Conservation (phyloP, 805 yeast genomes). For the Brettanomyces naardenensis region DNA sequence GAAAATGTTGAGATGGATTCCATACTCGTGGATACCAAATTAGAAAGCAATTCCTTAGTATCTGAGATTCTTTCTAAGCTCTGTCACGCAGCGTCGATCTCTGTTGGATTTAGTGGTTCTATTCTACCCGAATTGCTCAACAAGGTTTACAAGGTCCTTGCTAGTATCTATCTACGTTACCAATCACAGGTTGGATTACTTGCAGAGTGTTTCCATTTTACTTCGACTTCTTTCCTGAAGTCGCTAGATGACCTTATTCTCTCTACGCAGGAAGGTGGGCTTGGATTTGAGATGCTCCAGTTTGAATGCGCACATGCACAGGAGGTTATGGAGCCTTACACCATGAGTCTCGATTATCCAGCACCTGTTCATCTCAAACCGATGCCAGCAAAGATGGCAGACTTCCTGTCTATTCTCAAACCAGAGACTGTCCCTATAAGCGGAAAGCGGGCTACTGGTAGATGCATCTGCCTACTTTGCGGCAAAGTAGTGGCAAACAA, state of each 20-base stretch:
- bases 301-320: neutral
- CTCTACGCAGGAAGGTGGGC: slow-evolving; percentile 25
- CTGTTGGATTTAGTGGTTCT: neutral
- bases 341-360: slow-evolving; percentile 17
- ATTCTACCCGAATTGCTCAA: neutral
- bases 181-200: neutral
- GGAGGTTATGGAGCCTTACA: neutral
- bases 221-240: no score
- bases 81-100: neutral
- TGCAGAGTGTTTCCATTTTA: slow-evolving; percentile 6
- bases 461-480: slow-evolving; percentile 19
- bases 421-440: slow-evolving; percentile 17
- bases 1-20: slow-evolving; percentile 17
- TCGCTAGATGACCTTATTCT: slow-evolving; percentile 3
- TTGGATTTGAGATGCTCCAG: slow-evolving; percentile 22
- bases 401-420: slow-evolving; percentile 39
- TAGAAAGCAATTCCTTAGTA: slow-evolving; percentile 4
- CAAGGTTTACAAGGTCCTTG: neutral
- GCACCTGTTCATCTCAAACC: slow-evolving; percentile 18
- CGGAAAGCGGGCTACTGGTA: slow-evolving; percentile 8
- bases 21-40: slow-evolving; percentile 9
- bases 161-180: neutral
- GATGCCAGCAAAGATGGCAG: slow-evolving; percentile 27
- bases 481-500: slow-evolving; percentile 13
- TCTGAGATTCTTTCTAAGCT: neutral